Conservation (phyloP, 768 basidiomycete species). For the Pleurotus salmoneostramineus region DNA sequence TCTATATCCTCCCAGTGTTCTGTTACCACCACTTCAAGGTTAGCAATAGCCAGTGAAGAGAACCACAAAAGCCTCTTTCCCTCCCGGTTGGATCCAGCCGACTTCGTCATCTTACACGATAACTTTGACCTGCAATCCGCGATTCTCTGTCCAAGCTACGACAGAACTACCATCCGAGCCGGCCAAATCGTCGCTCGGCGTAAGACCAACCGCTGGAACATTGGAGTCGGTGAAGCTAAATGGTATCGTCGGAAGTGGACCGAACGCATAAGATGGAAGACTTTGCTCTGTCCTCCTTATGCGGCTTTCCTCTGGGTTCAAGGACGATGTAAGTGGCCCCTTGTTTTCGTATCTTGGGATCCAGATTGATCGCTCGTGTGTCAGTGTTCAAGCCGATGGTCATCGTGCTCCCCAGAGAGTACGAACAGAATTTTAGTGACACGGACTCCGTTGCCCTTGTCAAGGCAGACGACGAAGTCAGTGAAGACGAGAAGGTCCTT, state of each 20-base stretch:
- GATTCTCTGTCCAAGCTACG: conserved; percentile 44
- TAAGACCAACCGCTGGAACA: conserved; percentile 27
- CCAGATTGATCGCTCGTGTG: neutral
- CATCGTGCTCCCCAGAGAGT: neutral
- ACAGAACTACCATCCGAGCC: conserved; percentile 47
- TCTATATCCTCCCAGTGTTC: conserved; percentile 32
- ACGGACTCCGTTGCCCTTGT: conserved; percentile 3
- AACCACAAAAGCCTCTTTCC: conserved; percentile 29
- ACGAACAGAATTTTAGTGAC: conserved; percentile 2
- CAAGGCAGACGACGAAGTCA: conserved; percentile 3
- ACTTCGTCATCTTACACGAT: conserved; percentile 58
- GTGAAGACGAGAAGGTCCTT: conserved; percentile 3
- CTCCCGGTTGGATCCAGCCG: conserved; percentile 32
- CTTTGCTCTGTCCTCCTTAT: conserved; percentile 1
- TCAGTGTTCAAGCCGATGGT: conserved; percentile 1
- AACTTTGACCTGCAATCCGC: conserved; percentile 38
- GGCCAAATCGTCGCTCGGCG: conserved; percentile 40
- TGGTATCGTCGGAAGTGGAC: conserved; percentile 7
- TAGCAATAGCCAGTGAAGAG: conserved; percentile 35
- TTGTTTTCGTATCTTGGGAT: neutral
- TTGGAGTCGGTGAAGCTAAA: conserved; percentile 1
- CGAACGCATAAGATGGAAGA: conserved; percentile 3
- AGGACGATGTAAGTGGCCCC: neutral
- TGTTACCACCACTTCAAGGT: conserved; percentile 49
- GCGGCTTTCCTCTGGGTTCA: conserved; percentile 1